These are phyloP conservation scores for Ustulina deusta DNA, from an alignment of 2,329 filamentous ascomycete species.

Conservation along the genomic window DNA sequence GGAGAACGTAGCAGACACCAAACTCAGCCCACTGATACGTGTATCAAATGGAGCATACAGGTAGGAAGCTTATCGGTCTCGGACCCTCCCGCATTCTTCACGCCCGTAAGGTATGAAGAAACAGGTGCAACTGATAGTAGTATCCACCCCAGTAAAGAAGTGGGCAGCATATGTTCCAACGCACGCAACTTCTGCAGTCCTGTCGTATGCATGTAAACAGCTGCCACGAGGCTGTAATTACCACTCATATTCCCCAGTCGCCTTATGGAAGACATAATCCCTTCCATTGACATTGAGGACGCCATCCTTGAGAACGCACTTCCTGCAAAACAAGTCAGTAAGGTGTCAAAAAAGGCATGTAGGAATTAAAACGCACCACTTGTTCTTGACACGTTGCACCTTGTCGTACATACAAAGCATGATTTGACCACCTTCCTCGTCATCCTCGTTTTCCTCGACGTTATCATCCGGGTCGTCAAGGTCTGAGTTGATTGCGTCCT, in stretches of 20 bases:
- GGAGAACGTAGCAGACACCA: neutral
- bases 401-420: constrained; percentile 99
- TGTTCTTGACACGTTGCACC: constrained; percentile 99
- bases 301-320: constrained; percentile 98
- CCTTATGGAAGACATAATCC: constrained; percentile 98
- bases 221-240: constrained; percentile 59
- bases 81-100: neutral
- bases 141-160: neutral
- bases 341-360: constrained; percentile 42
- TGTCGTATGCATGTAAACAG: neutral
- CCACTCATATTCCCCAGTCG: constrained; percentile 98
- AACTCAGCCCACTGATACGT: neutral
- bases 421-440: constrained; percentile 86
- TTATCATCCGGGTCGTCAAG: constrained; percentile 95
- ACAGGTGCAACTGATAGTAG: neutral
- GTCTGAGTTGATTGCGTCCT: constrained; percentile 98
- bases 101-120: neutral
- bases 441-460: constrained; percentile 84
- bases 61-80: neutral
- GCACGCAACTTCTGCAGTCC: neutral
- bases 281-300: constrained; percentile 93
- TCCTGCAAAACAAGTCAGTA: constrained; percentile 64
- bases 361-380: constrained; percentile 70
- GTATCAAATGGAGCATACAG: constrained; percentile 6
- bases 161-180: neutral